Evolutionary conservation across 2,329 filamentous ascomycete genomes (phyloP).

Genomic region (Boeremia lycopersici): DNA sequence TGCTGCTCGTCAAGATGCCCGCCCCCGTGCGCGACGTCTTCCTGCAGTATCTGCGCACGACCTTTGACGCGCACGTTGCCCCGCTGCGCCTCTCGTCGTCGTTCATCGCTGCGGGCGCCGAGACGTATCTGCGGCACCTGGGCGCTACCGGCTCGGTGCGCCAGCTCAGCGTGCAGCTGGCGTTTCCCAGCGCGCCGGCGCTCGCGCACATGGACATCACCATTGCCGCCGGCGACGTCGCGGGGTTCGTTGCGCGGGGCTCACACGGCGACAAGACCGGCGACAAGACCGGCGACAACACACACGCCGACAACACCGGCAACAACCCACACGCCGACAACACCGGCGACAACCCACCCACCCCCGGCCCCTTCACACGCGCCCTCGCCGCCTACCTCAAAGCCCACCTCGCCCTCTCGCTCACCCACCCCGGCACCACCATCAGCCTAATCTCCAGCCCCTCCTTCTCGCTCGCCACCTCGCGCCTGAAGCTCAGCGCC

Average conservation of each 20-base stretch:
- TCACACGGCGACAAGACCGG: no score
- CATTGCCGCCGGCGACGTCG: slow-evolving; percentile 50
- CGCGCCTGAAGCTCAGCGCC: slow-evolving; percentile 49
- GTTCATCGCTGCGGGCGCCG: slow-evolving; percentile 54
- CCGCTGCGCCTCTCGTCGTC: slow-evolving; percentile 51
- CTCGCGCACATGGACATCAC: slow-evolving; percentile 52
- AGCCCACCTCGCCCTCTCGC: slow-evolving; percentile 50
- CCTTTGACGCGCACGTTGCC: slow-evolving; percentile 58
- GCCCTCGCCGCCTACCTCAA: slow-evolving; percentile 49
- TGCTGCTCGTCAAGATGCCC: slow-evolving; percentile 59
- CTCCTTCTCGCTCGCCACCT: slow-evolving; percentile 48
- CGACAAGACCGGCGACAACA: no score
- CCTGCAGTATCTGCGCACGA: slow-evolving; percentile 55
- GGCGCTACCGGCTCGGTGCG: slow-evolving; percentile 39
- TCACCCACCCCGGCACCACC: slow-evolving; percentile 37
- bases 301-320: no score
- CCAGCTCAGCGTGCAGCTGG: slow-evolving; percentile 45
- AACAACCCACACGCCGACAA: no score
- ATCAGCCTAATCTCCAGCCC: slow-evolving; percentile 32
- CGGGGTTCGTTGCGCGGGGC: slow-evolving; percentile 42
- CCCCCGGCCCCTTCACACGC: slow-evolving; percentile 45
- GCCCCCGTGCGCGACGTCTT: slow-evolving; percentile 56
- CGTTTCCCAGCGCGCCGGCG: slow-evolving; percentile 37
- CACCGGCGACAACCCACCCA: no score
- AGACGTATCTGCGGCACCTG: slow-evolving; percentile 66